Conservation (phyloP, 2,329 filamentous ascomycete species). For the Paraconiothyrium brasiliense region DNA sequence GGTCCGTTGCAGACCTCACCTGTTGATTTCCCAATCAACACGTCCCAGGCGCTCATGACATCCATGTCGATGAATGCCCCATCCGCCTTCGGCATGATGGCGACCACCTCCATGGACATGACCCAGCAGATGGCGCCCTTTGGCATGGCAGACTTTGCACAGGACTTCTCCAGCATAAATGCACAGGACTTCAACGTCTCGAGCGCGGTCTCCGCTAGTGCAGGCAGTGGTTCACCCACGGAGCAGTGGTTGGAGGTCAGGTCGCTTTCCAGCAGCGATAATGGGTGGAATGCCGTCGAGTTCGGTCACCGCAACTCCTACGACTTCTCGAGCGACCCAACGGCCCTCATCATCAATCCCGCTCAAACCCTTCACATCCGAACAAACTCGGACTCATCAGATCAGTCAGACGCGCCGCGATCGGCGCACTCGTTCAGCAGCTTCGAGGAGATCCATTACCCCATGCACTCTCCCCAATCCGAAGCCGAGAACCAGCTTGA, state of each 20-base stretch:
- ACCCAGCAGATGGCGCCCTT: conserved; percentile 48
- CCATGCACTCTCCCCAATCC: conserved; percentile 83
- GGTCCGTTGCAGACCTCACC: conserved; percentile 56
- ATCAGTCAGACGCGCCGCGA: conserved; percentile 69
- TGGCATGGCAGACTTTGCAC: conserved; percentile 73
- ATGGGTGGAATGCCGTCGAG: conserved; percentile 86
- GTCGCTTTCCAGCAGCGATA: conserved; percentile 85
- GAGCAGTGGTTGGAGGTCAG: conserved; percentile 86
- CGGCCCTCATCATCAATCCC: conserved; percentile 84
- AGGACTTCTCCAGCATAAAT: conserved; percentile 67
- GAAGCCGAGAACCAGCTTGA: conserved; percentile 59
- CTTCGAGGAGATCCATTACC: conserved; percentile 77
- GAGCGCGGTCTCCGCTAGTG: conserved; percentile 43
- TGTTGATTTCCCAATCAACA: conserved; percentile 57
- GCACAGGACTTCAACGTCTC: conserved; percentile 55
- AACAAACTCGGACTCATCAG: conserved; percentile 87
- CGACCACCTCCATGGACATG: conserved; percentile 54
- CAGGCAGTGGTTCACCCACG: conserved; percentile 72
- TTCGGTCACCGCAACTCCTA: conserved; percentile 70
- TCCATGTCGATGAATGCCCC: conserved; percentile 53
- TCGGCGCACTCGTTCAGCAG: conserved; percentile 77
- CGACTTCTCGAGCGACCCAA: conserved; percentile 68
- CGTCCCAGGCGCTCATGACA: conserved; percentile 51
- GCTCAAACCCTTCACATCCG: conserved; percentile 88
- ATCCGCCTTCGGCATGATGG: conserved; percentile 53